phyloP scores from a whole-genome alignment of 768 basidiomycete genomes.

The Kondoa subrosea region DNA sequence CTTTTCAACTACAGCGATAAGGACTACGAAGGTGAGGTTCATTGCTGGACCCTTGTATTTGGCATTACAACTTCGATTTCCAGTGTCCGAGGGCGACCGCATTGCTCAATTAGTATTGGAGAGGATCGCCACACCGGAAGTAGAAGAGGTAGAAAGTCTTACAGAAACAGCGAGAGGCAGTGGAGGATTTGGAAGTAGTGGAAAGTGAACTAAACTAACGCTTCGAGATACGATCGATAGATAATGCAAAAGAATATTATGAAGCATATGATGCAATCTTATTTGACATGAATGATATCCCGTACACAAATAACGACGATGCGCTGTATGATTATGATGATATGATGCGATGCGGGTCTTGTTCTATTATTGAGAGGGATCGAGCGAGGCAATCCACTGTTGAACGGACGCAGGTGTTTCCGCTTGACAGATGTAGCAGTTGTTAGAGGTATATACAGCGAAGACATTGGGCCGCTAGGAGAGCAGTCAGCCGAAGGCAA shows the following conservation, averaged over 20 bases:
- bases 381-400: not conserved
- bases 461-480: slow-evolving; percentile 1
- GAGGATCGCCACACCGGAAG: slow-evolving; percentile 65
- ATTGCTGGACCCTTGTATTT: slow-evolving; percentile 9
- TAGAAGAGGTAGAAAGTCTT: slow-evolving; percentile 81
- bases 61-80: not conserved
- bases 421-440: slow-evolving; percentile 5
- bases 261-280: too few species aligned
- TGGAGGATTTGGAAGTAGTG: slow-evolving; percentile 88
- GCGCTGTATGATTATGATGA: too few species aligned
- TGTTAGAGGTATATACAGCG: slow-evolving; percentile 1
- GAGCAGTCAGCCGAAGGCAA: not conserved
- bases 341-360: too few species aligned
- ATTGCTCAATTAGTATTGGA: slow-evolving; percentile 90
- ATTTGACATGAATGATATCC: too few species aligned
- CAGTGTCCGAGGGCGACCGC: slow-evolving; percentile 86
- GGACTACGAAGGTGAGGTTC: slow-evolving; percentile 57
- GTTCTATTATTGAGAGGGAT: not conserved
- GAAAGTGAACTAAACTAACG: slow-evolving; percentile 30
- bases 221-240: not conserved
- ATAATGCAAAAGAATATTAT: too few species aligned
- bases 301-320: too few species aligned
- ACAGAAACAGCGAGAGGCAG: slow-evolving; percentile 68
- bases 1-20: slow-evolving; percentile 81
- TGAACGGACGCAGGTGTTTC: not conserved